Evolutionary conservation across 305 asterid genomes (phyloP).

Genomic region (Solanum hybrid): DNA sequence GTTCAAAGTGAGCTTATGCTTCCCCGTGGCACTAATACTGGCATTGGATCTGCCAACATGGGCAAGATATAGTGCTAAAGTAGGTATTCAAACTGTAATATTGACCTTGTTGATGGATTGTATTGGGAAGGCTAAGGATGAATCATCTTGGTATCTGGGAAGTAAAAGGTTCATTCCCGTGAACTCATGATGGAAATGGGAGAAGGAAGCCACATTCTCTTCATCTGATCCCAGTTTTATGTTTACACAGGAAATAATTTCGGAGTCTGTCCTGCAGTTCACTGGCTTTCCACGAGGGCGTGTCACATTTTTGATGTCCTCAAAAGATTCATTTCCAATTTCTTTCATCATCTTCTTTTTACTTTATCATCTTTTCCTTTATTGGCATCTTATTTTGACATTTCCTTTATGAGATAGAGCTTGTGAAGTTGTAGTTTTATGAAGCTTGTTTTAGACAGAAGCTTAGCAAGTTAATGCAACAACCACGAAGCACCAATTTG

Average conservation of each 20-base stretch:
- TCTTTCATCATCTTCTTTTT: background rate
- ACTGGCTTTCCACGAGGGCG: background rate
- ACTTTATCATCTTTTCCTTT: background rate
- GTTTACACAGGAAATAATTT: background rate
- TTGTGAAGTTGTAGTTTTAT: background rate
- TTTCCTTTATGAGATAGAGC: background rate
- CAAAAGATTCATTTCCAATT: background rate
- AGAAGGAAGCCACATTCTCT: background rate
- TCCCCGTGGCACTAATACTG: background rate
- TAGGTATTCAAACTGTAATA: background rate
- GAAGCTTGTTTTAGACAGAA: background rate
- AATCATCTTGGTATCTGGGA: background rate
- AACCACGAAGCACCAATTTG: slow-evolving; percentile 1
- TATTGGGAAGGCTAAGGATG: background rate
- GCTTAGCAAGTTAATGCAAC: background rate
- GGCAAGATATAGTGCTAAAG: slow-evolving; percentile 2
- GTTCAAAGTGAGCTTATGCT: background rate
- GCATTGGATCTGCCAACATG: background rate
- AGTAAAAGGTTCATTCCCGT: background rate
- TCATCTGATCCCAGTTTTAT: background rate
- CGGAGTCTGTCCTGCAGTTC: background rate
- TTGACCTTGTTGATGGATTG: background rate
- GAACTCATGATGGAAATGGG: background rate
- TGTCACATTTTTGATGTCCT: background rate
- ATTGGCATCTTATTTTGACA: background rate